Conservation (phyloP, 768 basidiomycete genomes). For the Exsudoporus frostii region DNA sequence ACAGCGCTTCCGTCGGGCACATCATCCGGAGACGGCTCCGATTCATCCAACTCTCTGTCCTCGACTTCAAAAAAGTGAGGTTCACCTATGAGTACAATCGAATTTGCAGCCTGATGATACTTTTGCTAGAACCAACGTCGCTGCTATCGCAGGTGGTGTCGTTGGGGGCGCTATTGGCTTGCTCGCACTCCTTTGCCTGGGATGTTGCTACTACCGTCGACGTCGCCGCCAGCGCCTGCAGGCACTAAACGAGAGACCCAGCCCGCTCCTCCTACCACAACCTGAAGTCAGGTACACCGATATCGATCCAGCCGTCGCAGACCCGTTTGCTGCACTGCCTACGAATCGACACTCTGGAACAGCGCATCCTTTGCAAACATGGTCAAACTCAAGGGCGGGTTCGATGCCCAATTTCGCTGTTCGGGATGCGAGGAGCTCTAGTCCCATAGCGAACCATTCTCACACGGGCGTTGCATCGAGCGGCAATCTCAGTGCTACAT, state of each 20-base stretch:
- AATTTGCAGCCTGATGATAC: neutral
- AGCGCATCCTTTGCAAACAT: conserved; percentile 5
- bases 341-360: neutral
- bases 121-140: conserved; percentile 13
- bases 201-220: conserved; percentile 9
- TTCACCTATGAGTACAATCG: neutral
- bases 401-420: neutral
- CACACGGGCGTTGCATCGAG: neutral
- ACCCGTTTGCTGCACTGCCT: conserved; percentile 3
- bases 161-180: conserved; percentile 19
- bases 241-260: conserved; percentile 1
- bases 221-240: conserved; percentile 5
- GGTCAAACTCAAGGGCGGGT: conserved; percentile 4
- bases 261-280: conserved; percentile 5
- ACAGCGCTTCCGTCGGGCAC: conserved; percentile 14
- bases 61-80: conserved; percentile 12
- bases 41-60: neutral
- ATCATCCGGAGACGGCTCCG: conserved; percentile 1
- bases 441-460: neutral
- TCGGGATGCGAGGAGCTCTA: neutral
- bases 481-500: neutral
- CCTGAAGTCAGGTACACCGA: conserved; percentile 4
- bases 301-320: neutral
- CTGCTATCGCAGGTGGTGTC: conserved; percentile 13
- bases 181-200: conserved; percentile 14